Percentiles rank a stretch among this genome's conserved stretches.
These are phyloP conservation scores for Thelephora aurantiotincta DNA, from an alignment of 768 basidiomycete species.

Conservation along the genomic window DNA sequence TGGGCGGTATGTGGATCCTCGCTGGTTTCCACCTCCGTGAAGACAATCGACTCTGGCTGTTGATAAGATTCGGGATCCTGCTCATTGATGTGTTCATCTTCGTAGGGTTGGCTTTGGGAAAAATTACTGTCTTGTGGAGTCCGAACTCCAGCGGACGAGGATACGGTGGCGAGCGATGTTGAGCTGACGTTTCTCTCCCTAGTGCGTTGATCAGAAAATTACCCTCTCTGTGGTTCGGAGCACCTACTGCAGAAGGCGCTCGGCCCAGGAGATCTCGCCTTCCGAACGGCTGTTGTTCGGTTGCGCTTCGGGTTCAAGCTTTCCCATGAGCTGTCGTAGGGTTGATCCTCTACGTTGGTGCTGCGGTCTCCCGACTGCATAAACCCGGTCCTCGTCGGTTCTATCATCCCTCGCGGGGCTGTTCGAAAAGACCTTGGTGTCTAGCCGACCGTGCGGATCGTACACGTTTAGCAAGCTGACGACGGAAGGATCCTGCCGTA, in stretches of 20 bases:
- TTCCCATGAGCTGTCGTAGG: constrained; percentile 57
- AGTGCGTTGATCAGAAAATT: neutral
- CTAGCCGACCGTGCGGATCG: constrained; percentile 55
- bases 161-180: constrained; percentile 20
- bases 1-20: constrained; percentile 15
- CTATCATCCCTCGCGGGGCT: constrained; percentile 24
- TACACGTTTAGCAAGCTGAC: constrained; percentile 61
- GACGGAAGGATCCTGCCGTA: constrained; percentile 70
- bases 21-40: constrained; percentile 65
- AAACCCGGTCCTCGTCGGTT: neutral
- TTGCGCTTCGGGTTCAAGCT: constrained; percentile 19
- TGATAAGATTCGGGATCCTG: constrained; percentile 29
- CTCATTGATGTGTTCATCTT: constrained; percentile 8
- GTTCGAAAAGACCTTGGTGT: constrained; percentile 52
- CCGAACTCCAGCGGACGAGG: constrained; percentile 28
- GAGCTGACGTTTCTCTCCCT: constrained; percentile 35
- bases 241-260: constrained; percentile 52
- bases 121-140: constrained; percentile 38
- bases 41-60: constrained; percentile 34
- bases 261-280: constrained; percentile 79
- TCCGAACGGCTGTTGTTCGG: constrained; percentile 28
- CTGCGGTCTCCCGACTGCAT: constrained; percentile 29
- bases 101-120: constrained; percentile 13
- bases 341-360: constrained; percentile 56
- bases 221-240: neutral